These are phyloP conservation scores for Penicillium angulare DNA, from an alignment of 495 filamentous ascomycete genomes.

Conservation along the genomic window DNA sequence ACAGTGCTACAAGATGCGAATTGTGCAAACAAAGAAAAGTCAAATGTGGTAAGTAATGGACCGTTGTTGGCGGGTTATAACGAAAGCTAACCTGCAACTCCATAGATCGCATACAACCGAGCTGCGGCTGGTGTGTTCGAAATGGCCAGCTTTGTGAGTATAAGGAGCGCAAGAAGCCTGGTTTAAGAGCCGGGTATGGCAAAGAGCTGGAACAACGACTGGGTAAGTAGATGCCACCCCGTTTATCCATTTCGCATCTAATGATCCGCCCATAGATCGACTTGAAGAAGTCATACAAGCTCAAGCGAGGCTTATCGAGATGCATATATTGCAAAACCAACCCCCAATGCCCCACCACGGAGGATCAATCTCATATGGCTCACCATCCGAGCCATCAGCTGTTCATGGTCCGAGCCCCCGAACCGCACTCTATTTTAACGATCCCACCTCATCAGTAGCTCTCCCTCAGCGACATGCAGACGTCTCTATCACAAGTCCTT, in stretches of 20 bases:
- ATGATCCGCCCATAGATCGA: slow-evolving; percentile 32
- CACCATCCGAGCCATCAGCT: slow-evolving; percentile 44
- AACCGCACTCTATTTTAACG: slow-evolving; percentile 37
- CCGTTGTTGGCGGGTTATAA: background rate
- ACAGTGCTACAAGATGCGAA: slow-evolving; percentile 58
- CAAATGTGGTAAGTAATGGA: slow-evolving; percentile 58
- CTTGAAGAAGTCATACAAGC: slow-evolving; percentile 48
- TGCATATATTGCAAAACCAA: slow-evolving; percentile 45
- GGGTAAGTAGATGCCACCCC: slow-evolving; percentile 22
- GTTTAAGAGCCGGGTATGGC: slow-evolving; percentile 80
- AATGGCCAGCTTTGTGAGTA: slow-evolving; percentile 79
- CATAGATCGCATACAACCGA: slow-evolving; percentile 69
- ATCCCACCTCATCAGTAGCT: slow-evolving; percentile 26
- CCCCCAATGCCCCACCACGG: slow-evolving; percentile 22
- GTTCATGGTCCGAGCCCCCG: slow-evolving; percentile 37
- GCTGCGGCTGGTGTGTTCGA: slow-evolving; percentile 83
- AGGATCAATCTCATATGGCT: slow-evolving; percentile 37
- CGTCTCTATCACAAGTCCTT: slow-evolving; percentile 34
- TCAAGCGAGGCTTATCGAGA: slow-evolving; percentile 48
- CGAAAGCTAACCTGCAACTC: background rate
- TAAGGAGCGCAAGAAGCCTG: slow-evolving; percentile 82
- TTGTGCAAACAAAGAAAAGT: slow-evolving; percentile 84
- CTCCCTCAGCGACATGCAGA: slow-evolving; percentile 31
- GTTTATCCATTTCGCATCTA: background rate
- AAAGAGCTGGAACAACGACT: slow-evolving; percentile 83